phyloP scores from a whole-genome alignment of 495 filamentous ascomycete species.

The Neurospora sp. region DNA sequence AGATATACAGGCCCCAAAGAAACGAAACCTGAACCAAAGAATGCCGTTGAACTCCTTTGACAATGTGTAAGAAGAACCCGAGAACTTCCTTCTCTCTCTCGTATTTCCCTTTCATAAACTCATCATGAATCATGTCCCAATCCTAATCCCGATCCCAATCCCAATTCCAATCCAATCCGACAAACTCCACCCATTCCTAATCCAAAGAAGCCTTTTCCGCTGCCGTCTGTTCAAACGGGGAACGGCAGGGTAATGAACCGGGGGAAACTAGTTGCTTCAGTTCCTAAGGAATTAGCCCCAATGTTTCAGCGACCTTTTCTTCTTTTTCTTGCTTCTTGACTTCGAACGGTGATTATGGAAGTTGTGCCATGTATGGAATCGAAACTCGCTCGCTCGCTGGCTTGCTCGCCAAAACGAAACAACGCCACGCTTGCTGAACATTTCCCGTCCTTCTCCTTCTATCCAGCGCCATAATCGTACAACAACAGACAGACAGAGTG shows the following conservation, averaged over 20 bases:
- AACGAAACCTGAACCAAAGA: background rate
- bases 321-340: background rate
- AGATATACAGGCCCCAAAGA: background rate
- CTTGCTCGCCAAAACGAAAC: no score
- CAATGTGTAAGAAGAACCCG: background rate
- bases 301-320: slow-evolving; percentile 3
- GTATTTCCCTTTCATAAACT: background rate
- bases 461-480: background rate
- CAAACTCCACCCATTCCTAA: background rate
- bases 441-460: background rate
- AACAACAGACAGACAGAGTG: background rate
- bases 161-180: background rate
- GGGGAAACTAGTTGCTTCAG: slow-evolving; percentile 22
- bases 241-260: background rate
- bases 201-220: background rate
- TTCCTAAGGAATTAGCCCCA: slow-evolving; percentile 31
- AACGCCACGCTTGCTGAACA: background rate
- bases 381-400: background rate
- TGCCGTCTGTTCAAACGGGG: background rate
- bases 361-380: background rate
- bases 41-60: background rate
- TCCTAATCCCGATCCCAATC: background rate
- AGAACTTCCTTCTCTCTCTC: background rate
- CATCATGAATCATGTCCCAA: background rate
- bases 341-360: background rate